A percentile compares a stretch with the other conserved stretches of the same genome.
Evolutionary conservation across 352 stramenopile species (phyloP).

Genomic region (Plasmopara halstedii): DNA sequence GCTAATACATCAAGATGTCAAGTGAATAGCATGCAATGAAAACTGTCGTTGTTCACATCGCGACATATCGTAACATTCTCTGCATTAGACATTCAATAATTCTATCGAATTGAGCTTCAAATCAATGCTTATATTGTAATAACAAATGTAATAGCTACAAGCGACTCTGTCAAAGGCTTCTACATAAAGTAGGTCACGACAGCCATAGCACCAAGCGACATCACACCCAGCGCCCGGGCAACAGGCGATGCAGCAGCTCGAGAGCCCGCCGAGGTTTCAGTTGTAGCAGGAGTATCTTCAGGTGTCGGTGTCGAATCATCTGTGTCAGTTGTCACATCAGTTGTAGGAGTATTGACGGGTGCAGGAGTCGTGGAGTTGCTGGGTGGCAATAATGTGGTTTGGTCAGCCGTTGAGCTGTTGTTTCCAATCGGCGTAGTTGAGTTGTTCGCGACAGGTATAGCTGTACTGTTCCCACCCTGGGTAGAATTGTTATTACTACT

Average conservation of each 20-base stretch:
- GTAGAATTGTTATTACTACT: background rate
- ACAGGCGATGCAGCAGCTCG: conserved; percentile 19
- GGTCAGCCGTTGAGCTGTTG: no score
- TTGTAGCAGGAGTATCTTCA: background rate
- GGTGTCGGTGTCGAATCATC: background rate
- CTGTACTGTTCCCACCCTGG: background rate
- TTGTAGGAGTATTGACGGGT: background rate
- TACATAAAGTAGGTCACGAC: conserved; percentile 22
- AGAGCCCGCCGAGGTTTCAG: conserved; percentile 11
- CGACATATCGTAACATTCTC: no score
- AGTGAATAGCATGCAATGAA: no score
- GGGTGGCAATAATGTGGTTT: no score
- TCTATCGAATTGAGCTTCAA: no score
- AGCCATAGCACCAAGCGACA: conserved; percentile 11
- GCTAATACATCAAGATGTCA: no score
- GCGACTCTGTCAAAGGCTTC: no score
- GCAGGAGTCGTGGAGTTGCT: background rate
- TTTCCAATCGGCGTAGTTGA: background rate
- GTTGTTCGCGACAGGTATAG: background rate
- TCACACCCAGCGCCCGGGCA: conserved; percentile 9
- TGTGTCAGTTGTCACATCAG: background rate
- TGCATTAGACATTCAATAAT: no score
- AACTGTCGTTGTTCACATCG: no score
- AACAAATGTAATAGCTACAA: no score
- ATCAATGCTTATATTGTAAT: no score